Conservation (phyloP, 192 early-diverging fungal genomes). For the Coemansia sp. region DNA sequence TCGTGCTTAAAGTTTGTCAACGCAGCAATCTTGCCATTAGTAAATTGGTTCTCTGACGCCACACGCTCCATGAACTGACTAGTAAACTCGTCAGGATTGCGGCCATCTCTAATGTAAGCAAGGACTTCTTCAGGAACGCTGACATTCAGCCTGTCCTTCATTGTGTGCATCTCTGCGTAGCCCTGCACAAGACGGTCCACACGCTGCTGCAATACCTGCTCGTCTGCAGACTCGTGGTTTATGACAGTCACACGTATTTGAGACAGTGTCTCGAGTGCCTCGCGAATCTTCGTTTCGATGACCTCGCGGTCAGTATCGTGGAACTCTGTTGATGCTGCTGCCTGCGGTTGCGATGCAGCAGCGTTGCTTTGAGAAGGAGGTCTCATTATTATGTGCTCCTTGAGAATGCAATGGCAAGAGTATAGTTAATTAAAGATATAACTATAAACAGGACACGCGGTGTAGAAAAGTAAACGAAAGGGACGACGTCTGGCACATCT, state of each 20-base stretch:
- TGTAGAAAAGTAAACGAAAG: too few relatives aligned
- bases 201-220: slow-evolving; percentile 42
- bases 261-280: slow-evolving; percentile 46
- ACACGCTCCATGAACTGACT: slow-evolving; percentile 54
- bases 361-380: slow-evolving; percentile 4
- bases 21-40: slow-evolving; percentile 51
- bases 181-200: slow-evolving; percentile 41
- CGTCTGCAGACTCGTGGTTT: slow-evolving; percentile 49
- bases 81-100: slow-evolving; percentile 55
- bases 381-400: slow-evolving; percentile 8
- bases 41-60: slow-evolving; percentile 54
- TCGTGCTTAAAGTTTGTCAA: slow-evolving; percentile 51
- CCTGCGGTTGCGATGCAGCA: slow-evolving; percentile 10
- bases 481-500: too few relatives aligned
- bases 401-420: neutral
- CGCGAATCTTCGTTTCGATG: slow-evolving; percentile 40
- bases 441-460: neutral
- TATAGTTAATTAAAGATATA: neutral
- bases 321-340: slow-evolving; percentile 18
- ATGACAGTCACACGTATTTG: slow-evolving; percentile 42
- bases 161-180: slow-evolving; percentile 37
- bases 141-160: slow-evolving; percentile 36
- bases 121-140: slow-evolving; percentile 45
- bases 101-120: slow-evolving; percentile 38
- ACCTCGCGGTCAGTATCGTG: slow-evolving; percentile 29